Evolutionary conservation across 2,329 filamentous ascomycete genomes (phyloP).

Genomic region (Venturia effusa): DNA sequence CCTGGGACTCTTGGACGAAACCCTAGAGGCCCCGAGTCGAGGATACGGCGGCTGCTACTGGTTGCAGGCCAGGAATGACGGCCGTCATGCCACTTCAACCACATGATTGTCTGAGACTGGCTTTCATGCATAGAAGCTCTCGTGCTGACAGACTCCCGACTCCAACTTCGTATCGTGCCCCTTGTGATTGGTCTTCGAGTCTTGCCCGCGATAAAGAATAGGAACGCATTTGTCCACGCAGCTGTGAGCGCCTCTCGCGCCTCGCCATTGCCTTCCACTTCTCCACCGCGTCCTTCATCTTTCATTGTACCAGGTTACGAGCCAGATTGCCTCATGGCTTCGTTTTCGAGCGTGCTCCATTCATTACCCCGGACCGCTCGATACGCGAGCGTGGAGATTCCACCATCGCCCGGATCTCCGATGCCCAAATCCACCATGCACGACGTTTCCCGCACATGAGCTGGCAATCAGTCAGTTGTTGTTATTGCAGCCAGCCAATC

Average conservation of each 20-base stretch:
- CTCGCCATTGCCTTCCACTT: not conserved
- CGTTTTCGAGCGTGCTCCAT: not conserved
- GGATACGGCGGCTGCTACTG: too few species aligned
- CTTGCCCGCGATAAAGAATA: not conserved
- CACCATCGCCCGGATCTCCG: not conserved
- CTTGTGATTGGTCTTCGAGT: not conserved
- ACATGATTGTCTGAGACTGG: not conserved
- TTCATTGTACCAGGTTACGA: not conserved
- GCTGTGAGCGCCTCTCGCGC: not conserved
- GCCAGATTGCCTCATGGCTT: not conserved
- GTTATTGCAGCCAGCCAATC: not conserved
- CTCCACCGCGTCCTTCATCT: not conserved
- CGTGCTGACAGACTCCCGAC: not conserved
- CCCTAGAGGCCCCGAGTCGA: not conserved
- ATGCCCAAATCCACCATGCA: not conserved
- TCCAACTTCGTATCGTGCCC: not conserved
- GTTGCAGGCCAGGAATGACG: too few species aligned
- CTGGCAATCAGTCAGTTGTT: too few species aligned
- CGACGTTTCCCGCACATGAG: not conserved
- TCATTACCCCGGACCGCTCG: not conserved
- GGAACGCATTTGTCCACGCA: not conserved
- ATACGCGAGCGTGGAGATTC: not conserved
- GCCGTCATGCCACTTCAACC: not conserved
- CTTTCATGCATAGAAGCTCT: not conserved
- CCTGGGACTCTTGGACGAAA: not conserved